phyloP scores from a whole-genome alignment of 2,329 filamentous ascomycete genomes.

The Pyrenophora graminea region DNA sequence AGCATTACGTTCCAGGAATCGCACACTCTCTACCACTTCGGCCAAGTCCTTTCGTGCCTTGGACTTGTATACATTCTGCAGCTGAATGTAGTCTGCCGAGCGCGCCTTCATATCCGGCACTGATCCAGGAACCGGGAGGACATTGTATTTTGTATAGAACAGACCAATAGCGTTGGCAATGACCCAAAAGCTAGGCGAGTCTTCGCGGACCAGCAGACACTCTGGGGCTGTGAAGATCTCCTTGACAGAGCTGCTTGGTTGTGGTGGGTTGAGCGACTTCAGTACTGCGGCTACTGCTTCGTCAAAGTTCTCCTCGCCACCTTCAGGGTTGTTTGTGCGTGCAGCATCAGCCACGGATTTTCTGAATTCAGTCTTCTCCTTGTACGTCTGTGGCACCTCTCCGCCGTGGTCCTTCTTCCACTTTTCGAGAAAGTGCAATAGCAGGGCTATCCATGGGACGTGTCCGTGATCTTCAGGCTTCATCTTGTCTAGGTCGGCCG shows the following conservation, averaged over 20 bases:
- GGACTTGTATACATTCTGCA: conserved; percentile 90
- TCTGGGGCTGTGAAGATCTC: conserved; percentile 77
- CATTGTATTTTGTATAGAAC: conserved; percentile 74
- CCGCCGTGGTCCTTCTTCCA: conserved; percentile 78
- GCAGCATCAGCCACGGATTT: conserved; percentile 68
- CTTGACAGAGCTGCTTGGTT: conserved; percentile 69
- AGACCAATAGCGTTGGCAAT: conserved; percentile 77
- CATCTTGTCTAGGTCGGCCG: conserved; percentile 69
- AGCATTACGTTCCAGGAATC: conserved; percentile 57
- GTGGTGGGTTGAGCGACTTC: conserved; percentile 76
- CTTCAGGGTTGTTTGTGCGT: conserved; percentile 75
- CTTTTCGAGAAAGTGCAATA: conserved; percentile 78
- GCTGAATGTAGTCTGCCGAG: conserved; percentile 82
- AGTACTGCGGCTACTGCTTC: conserved; percentile 87
- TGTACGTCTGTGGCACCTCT: conserved; percentile 71
- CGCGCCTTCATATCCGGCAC: conserved; percentile 98
- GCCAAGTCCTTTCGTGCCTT: conserved; percentile 80
- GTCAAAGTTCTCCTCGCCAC: conserved; percentile 95
- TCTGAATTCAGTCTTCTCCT: conserved; percentile 84
- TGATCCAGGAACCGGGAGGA: conserved; percentile 81
- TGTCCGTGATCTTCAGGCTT: conserved; percentile 86
- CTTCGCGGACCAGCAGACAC: conserved; percentile 52
- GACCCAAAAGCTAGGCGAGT: conserved; percentile 78
- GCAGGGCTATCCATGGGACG: conserved; percentile 80
- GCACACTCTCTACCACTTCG: conserved; percentile 72